These are phyloP conservation scores for Neurospora africana DNA, from an alignment of 495 filamentous ascomycete genomes.

Conservation along the genomic window DNA sequence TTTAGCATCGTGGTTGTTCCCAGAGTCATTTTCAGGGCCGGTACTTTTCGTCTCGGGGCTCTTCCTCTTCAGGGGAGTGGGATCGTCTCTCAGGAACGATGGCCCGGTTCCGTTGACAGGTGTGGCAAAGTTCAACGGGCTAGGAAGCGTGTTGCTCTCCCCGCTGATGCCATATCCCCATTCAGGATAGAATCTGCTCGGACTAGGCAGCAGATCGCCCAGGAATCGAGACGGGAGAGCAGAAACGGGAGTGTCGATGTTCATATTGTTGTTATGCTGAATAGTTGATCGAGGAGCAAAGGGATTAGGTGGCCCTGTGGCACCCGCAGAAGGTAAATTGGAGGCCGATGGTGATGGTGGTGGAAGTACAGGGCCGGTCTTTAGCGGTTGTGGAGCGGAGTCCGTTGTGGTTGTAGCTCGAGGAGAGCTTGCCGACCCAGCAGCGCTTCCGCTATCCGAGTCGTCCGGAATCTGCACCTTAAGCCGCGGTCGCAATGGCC, in stretches of 20 bases:
- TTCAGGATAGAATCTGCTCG: slow-evolving; percentile 84
- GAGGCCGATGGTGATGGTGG: slow-evolving; percentile 84
- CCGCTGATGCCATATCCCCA: slow-evolving; percentile 57
- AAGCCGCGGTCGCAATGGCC: slow-evolving; percentile 61
- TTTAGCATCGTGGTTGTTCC: neutral
- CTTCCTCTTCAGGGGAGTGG: slow-evolving; percentile 31
- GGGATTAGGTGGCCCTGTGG: slow-evolving; percentile 86
- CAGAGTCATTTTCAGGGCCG: slow-evolving; percentile 19
- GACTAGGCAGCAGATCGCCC: slow-evolving; percentile 74
- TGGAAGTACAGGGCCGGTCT: slow-evolving; percentile 63
- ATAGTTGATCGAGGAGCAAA: slow-evolving; percentile 75
- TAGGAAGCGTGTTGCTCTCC: slow-evolving; percentile 75
- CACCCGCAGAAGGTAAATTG: slow-evolving; percentile 79
- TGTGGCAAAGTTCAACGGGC: slow-evolving; percentile 84
- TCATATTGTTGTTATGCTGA: slow-evolving; percentile 54
- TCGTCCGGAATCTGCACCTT: slow-evolving; percentile 94
- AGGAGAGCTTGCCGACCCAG: slow-evolving; percentile 60
- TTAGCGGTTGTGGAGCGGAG: slow-evolving; percentile 25
- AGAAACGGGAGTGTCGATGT: slow-evolving; percentile 95
- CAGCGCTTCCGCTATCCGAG: slow-evolving; percentile 71
- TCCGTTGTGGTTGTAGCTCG: slow-evolving; percentile 58
- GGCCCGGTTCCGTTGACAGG: slow-evolving; percentile 65
- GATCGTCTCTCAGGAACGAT: slow-evolving; percentile 51
- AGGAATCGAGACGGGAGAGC: slow-evolving; percentile 88
- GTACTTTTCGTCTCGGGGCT: slow-evolving; percentile 33